Conservation (phyloP, 345 rosid species). For the Carallia pectinifolia region DNA sequence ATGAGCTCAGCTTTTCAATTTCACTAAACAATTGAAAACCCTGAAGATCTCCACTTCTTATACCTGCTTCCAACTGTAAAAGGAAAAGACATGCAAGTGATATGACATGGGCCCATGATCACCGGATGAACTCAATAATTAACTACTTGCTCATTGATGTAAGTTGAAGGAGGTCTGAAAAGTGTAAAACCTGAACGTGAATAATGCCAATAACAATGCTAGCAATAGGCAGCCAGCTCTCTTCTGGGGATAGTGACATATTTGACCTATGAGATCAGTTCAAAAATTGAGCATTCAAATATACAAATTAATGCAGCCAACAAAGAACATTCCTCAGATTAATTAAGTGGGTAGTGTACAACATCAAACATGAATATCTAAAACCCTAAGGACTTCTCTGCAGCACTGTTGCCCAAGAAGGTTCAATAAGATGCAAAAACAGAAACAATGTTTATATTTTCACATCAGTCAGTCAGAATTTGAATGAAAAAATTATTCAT, state of each 20-base stretch:
- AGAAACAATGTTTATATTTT: too few relatives aligned
- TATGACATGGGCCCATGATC: background rate
- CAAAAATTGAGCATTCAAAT: constrained; percentile 1
- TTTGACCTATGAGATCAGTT: constrained; percentile 52
- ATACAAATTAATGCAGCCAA: constrained; percentile 5
- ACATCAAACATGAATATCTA: background rate
- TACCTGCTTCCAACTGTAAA: constrained; percentile 76
- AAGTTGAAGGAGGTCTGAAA: constrained; percentile 1
- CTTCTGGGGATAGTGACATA: constrained; percentile 77
- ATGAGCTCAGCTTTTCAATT: constrained; percentile 37
- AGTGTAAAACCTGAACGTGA: constrained; percentile 75
- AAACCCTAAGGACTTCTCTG: too few relatives aligned
- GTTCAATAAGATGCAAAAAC: too few relatives aligned
- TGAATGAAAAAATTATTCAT: too few relatives aligned
- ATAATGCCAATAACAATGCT: constrained; percentile 77
- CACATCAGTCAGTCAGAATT: too few relatives aligned
- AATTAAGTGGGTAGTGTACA: background rate
- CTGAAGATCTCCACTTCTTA: constrained; percentile 75
- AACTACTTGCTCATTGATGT: constrained; percentile 70
- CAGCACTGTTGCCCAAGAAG: too few relatives aligned
- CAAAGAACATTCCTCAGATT: background rate
- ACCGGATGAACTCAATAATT: background rate
- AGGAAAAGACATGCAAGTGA: constrained; percentile 4
- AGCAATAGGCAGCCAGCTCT: constrained; percentile 91
- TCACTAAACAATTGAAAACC: constrained; percentile 53